Conservation (phyloP, 495 filamentous ascomycete genomes). For the Endocarpon pusillum region DNA sequence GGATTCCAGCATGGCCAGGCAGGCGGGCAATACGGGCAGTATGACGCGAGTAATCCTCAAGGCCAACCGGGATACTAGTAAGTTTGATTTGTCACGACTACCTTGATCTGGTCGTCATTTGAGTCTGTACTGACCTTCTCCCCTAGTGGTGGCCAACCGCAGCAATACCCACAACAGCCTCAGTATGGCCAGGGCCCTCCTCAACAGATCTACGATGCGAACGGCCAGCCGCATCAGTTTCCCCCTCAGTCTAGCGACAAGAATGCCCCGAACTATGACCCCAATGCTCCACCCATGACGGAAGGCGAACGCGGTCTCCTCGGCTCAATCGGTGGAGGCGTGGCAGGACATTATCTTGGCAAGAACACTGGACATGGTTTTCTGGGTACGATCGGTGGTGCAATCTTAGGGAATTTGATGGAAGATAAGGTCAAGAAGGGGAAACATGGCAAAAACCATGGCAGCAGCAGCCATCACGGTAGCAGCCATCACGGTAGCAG, state of each 20-base stretch:
- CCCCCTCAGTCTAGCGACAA: slow-evolving; percentile 3
- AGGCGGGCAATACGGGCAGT: slow-evolving; percentile 14
- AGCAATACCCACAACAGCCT: slow-evolving; percentile 12
- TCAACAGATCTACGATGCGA: slow-evolving; percentile 5
- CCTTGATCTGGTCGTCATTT: not conserved
- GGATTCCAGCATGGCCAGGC: slow-evolving; percentile 29
- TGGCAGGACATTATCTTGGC: slow-evolving; percentile 28
- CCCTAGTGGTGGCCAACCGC: slow-evolving; percentile 8
- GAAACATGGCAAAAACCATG: slow-evolving; percentile 1
- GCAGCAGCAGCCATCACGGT: not conserved
- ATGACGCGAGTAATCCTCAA: slow-evolving; percentile 18
- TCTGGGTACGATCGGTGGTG: slow-evolving; percentile 31
- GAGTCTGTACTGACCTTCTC: not conserved
- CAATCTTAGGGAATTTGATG: slow-evolving; percentile 28
- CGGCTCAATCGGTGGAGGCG: slow-evolving; percentile 26
- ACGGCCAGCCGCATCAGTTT: slow-evolving; percentile 6
- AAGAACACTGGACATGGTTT: slow-evolving; percentile 30
- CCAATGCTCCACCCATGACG: slow-evolving; percentile 5
- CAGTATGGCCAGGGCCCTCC: slow-evolving; percentile 7
- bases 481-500: not conserved
- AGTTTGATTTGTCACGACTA: slow-evolving; percentile 3
- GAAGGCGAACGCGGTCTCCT: slow-evolving; percentile 27
- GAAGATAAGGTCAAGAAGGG: slow-evolving; percentile 24
- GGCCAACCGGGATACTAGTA: slow-evolving; percentile 24
- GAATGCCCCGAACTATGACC: slow-evolving; percentile 5